These are phyloP conservation scores for Laguncularia racemosa DNA, from an alignment of 345 rosid species.

Conservation along the genomic window DNA sequence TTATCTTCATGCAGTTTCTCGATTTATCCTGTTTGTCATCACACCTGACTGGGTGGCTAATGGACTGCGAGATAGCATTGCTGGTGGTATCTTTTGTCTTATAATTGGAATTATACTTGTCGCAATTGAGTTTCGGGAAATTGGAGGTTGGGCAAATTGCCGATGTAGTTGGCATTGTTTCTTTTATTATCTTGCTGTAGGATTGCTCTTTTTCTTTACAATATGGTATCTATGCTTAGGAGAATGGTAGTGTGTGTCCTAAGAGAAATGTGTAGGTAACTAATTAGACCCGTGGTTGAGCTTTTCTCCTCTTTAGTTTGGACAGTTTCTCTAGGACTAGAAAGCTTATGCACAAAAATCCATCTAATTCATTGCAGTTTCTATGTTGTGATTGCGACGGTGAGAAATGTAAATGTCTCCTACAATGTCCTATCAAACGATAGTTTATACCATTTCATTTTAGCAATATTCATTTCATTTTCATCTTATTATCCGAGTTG, in stretches of 20 bases:
- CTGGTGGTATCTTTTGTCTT: constrained; percentile 33
- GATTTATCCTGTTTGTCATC: constrained; percentile 33
- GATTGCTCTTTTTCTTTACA: constrained; percentile 26
- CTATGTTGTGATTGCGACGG: too few relatives aligned
- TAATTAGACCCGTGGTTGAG: background rate
- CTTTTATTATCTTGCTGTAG: constrained; percentile 20
- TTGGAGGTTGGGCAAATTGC: constrained; percentile 13
- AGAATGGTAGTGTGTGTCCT: constrained; percentile 10
- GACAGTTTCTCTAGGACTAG: too few relatives aligned
- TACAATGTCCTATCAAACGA: too few relatives aligned
- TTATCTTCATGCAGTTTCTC: constrained; percentile 19
- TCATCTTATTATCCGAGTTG: too few relatives aligned
- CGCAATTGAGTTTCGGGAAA: constrained; percentile 22
- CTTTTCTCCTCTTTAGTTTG: background rate
- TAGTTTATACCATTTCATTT: too few relatives aligned
- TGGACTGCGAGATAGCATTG: constrained; percentile 31
- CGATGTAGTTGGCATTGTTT: constrained; percentile 18
- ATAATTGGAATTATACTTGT: constrained; percentile 16
- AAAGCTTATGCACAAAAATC: too few relatives aligned
- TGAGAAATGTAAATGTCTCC: too few relatives aligned
- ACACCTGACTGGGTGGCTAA: constrained; percentile 30
- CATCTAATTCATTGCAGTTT: too few relatives aligned
- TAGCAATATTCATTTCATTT: too few relatives aligned
- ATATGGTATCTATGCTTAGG: constrained; percentile 20
- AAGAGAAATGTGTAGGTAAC: background rate